phyloP scores from a whole-genome alignment of 2,329 filamentous ascomycete species.

The Cadophora sp. region DNA sequence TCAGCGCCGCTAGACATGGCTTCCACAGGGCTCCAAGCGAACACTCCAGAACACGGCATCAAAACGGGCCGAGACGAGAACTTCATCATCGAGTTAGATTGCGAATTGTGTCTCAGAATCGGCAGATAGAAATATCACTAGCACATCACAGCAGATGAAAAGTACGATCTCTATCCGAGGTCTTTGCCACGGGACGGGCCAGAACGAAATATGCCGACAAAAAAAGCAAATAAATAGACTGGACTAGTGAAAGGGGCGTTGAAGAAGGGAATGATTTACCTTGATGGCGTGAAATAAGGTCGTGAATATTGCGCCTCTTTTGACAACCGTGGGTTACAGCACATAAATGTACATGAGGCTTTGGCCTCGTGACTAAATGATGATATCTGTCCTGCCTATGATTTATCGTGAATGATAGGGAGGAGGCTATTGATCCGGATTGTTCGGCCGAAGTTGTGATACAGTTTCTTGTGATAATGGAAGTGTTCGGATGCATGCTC shows the following conservation, averaged over 20 bases:
- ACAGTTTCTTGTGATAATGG: not conserved
- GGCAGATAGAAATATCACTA: not conserved
- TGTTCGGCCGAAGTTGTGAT: not conserved
- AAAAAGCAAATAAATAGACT: not conserved
- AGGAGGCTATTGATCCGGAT: not conserved
- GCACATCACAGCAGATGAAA: not conserved
- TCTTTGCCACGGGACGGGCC: constrained; percentile 3
- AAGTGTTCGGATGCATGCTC: not conserved
- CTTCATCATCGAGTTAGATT: not conserved
- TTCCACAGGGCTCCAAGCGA: not conserved
- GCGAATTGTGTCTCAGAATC: not conserved
- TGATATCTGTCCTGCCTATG: not conserved
- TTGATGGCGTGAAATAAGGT: not conserved
- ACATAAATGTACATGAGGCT: constrained; percentile 7
- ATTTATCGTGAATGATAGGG: not conserved
- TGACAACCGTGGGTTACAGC: not conserved
- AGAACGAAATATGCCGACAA: not conserved
- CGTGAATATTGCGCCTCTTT: not conserved
- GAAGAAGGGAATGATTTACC: constrained; percentile 6
- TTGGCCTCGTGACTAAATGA: not conserved
- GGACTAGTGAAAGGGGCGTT: not conserved
- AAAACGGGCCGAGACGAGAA: not conserved
- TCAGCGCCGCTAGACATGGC: not conserved
- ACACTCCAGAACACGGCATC: not conserved
- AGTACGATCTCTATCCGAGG: not conserved